Evolutionary conservation across 140 eudicot genomes (phyloP), one percentile per base, ranked within the genome.

Genomic region (Bidens hawaiensis): DNA sequence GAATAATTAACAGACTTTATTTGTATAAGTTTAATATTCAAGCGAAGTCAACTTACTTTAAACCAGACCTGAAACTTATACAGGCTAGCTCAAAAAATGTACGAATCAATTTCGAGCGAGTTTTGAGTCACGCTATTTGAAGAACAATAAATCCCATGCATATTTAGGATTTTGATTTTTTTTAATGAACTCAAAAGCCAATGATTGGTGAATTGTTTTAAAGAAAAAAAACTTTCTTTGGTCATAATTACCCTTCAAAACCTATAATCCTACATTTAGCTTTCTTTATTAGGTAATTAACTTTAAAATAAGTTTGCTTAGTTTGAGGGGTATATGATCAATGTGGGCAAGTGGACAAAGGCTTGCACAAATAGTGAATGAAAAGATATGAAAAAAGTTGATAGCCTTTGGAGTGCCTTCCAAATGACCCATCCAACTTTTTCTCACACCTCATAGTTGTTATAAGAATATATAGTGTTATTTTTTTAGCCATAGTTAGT

Each of bases 331-430:
- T 60, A 60, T 75, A 51, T n/a, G n/a, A 75, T 67, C 73, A 57
- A 64, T 59, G 31, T 53, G 21, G 13, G 56, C 60, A 19, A 63
- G 66, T 62, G 72, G 60, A 24, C 6, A 31, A 23, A 24, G 59
- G 70, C 64, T 40, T 38, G 22, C 64, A 67, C 70, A 75, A 66
- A 75, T 13, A 75, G 70, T 75, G 65, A 75, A 75, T 50, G 58
- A 18, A 28, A 75, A 75, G 79, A 66, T 60, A n/a, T 16, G 31
- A 40, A 60, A 67, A 67, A 54, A 6, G 65, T 60, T 51, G 70
- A 74, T 59, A 58, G 70, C 79, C 64, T 74, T 74, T 74, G 74
- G 79, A 74, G 79, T 67, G 79, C 58, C 75, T 74, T 73, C 69
- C 64, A 74, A 74, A 67, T 16, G 69, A 67, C 41, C 74, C 63